Evolutionary conservation across 768 basidiomycete species (phyloP).

Genomic region (Russula sp.): DNA sequence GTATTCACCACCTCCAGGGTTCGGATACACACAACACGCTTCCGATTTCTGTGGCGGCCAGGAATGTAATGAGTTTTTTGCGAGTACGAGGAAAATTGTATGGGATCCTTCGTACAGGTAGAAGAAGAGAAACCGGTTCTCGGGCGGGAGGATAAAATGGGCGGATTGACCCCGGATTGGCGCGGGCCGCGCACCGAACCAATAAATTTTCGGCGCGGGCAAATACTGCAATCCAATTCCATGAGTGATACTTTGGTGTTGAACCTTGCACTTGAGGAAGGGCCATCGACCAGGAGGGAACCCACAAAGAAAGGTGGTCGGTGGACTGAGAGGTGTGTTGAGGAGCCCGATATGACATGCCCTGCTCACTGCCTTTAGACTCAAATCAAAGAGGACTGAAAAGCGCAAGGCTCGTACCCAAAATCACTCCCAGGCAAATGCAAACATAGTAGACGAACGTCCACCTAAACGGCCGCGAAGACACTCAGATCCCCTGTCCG

Average conservation of each 20-base stretch:
- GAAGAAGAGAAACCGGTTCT: too few relatives aligned
- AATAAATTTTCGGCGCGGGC: background rate
- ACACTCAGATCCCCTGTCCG: background rate
- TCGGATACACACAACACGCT: too few relatives aligned
- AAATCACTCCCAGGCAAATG: background rate
- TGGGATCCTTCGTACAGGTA: too few relatives aligned
- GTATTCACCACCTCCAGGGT: too few relatives aligned
- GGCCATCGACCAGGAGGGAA: slow-evolving; percentile 5
- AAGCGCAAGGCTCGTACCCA: slow-evolving; percentile 24
- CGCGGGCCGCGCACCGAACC: background rate
- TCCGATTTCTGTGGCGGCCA: too few relatives aligned
- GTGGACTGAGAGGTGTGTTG: slow-evolving; percentile 31
- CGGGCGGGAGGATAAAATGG: too few relatives aligned
- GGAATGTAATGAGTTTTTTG: too few relatives aligned
- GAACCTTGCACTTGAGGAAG: slow-evolving; percentile 28
- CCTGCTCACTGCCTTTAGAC: slow-evolving; percentile 15
- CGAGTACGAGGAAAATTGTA: too few relatives aligned
- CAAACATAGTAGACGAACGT: slow-evolving; percentile 1
- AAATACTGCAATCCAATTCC: background rate
- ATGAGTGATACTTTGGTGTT: slow-evolving; percentile 28
- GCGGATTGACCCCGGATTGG: too few relatives aligned
- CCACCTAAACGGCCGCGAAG: slow-evolving; percentile 27
- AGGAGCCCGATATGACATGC: background rate
- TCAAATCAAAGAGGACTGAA: slow-evolving; percentile 28
- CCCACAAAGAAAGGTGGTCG: slow-evolving; percentile 24